Percentiles rank a stretch among this genome's conserved stretches.
These are phyloP conservation scores for Blastocystis hominis DNA, from an alignment of 352 stramenopile genomes.

Conservation along the genomic window DNA sequence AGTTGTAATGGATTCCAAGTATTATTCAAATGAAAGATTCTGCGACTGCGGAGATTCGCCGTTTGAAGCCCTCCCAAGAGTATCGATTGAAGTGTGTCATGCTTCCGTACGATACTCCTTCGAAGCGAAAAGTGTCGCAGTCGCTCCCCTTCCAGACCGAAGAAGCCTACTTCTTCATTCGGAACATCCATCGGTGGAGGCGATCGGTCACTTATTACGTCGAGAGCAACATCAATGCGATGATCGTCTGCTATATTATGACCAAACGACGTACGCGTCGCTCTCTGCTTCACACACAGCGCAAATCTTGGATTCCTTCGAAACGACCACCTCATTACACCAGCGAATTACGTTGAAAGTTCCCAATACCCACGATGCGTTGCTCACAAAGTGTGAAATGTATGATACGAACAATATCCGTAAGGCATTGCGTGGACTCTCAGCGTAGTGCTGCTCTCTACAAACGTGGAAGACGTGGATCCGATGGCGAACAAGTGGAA, in stretches of 20 bases:
- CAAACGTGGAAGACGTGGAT: slow-evolving; percentile 16
- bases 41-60: neutral
- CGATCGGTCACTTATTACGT: neutral
- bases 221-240: slow-evolving; percentile 4
- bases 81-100: neutral
- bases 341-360: neutral
- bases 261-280: neutral
- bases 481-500: neutral
- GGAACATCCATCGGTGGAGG: neutral
- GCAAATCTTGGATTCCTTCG: neutral
- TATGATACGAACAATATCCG: neutral
- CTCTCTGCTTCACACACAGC: neutral
- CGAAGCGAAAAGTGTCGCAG: neutral
- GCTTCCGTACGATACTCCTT: neutral
- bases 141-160: neutral
- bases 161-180: slow-evolving; percentile 10
- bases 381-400: slow-evolving; percentile 38
- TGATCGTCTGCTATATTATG: slow-evolving; percentile 25
- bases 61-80: neutral
- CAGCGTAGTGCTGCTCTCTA: slow-evolving; percentile 15
- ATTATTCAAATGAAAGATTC: neutral
- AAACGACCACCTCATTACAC: neutral
- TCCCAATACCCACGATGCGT: neutral
- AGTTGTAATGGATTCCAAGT: neutral
- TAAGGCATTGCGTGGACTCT: neutral